Base-by-base conservation (phyloP, 768 basidiomycete genomes). In the Trichaptum fuscoviolaceum region DNA sequence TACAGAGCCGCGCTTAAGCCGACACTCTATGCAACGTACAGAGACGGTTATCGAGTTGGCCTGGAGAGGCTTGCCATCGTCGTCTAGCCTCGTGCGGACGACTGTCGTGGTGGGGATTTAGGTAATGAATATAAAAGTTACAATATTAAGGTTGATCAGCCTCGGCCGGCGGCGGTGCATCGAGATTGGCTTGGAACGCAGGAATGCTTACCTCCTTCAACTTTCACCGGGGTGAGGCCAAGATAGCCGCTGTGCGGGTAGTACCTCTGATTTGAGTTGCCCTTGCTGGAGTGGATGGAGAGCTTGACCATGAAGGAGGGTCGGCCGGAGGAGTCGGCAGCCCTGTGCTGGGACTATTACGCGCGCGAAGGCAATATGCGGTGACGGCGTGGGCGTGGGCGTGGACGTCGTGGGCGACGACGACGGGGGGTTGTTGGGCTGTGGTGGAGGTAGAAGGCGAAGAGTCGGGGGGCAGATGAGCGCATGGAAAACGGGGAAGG, bases 11-110 rank as follows among this genome's bases (percentile, higher is more conserved):
- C 85, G 87, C 67, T 85, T 85, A 63, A 87, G 76, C 35, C 91
- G 86, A 57, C 88, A 82, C 80, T 95, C 92, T 74, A 93, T 93
- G 77, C 92, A 95, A 58, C 92, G 85, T 58, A 95, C 84, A n/a
- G 87, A 84, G 71, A 96, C 81, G 63, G 84, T 82, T 70, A 93
- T 77, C 57, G 86, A 85, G 70, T 83, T 87, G 70, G 88, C 87
- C 10, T 79, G 85, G 65, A 95, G 80, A 20, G 81, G 83, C 74
- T 87, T 91, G 27, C 79, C 79, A 77, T 93, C 92, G 23, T 84
- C 83, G 70, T 93, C 92, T 64, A 89, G 78, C 68, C 81, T 83
- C 58, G 90, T 91, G 68, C 86, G 82, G 36, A 94, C 89, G 73
- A 89, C 86, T 91, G 72, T 64, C 61, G 24, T 25, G 30, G 23